Percentiles rank a stretch among this genome's conserved stretches.
phyloP scores from a whole-genome alignment of 805 yeast species.

The Kluyveromyces wickerhamii region DNA sequence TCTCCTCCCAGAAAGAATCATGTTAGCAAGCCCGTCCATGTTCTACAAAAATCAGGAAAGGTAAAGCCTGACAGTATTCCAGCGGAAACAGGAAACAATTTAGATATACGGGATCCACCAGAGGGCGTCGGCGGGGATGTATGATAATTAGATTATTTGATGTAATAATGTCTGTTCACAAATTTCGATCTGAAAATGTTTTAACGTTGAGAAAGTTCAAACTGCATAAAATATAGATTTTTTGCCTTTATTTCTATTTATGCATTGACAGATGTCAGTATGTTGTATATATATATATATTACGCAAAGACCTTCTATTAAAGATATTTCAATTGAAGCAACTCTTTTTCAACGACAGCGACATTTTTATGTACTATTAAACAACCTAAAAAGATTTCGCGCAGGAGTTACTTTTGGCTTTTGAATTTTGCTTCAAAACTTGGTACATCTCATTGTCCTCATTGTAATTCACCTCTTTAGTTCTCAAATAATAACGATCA shows the following conservation, averaged over 20 bases:
- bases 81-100: neutral
- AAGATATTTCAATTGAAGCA: no score
- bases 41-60: neutral
- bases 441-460: neutral
- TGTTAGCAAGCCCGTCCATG: neutral
- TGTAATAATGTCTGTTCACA: neutral
- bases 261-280: no score
- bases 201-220: no score
- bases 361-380: no score
- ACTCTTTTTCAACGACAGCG: no score
- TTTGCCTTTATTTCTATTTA: no score
- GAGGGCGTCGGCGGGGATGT: neutral
- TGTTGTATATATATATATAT: no score
- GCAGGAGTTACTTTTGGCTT: neutral
- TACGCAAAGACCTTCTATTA: no score
- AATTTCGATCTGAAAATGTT: neutral
- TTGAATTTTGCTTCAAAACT: neutral
- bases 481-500: neutral
- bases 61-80: neutral
- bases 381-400: neutral
- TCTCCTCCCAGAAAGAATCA: slow-evolving; percentile 2
- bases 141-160: neutral
- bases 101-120: neutral
- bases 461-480: neutral
- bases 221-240: no score